These are phyloP conservation scores for Knufia petricola DNA, from an alignment of 2,329 filamentous ascomycete species.

Conservation along the genomic window DNA sequence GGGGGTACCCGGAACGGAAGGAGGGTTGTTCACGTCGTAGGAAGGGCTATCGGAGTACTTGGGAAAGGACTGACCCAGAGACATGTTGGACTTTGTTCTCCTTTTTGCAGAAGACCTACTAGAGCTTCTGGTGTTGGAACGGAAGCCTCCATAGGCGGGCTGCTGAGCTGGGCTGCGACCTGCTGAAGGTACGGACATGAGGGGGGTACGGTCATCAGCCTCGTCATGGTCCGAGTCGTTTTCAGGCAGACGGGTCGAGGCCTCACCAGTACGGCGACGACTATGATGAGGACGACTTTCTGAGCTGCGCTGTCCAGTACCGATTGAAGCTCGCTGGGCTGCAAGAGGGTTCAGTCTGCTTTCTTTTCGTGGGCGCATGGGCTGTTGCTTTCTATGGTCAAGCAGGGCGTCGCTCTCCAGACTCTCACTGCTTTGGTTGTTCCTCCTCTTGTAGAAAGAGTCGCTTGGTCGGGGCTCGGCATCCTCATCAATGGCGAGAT, in stretches of 20 bases:
- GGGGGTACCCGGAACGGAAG: slow-evolving; percentile 52
- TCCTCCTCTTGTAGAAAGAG: slow-evolving; percentile 46
- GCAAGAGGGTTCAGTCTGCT: slow-evolving; percentile 27
- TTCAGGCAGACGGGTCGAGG: slow-evolving; percentile 8
- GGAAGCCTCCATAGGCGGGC: slow-evolving; percentile 15
- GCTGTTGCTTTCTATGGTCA: slow-evolving; percentile 63
- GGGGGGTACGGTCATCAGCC: slow-evolving; percentile 45
- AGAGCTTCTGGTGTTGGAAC: slow-evolving; percentile 17
- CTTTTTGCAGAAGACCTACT: slow-evolving; percentile 16
- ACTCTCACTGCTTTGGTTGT: slow-evolving; percentile 70
- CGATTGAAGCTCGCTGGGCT: slow-evolving; percentile 2
- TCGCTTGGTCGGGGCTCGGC: slow-evolving; percentile 27
- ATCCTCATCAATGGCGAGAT: slow-evolving; percentile 28
- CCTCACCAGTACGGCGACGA: slow-evolving; percentile 9
- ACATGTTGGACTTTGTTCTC: slow-evolving; percentile 12
- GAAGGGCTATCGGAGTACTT: slow-evolving; percentile 24
- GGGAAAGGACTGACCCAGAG: slow-evolving; percentile 14
- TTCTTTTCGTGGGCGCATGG: slow-evolving; percentile 55
- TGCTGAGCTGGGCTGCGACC: slow-evolving; percentile 13
- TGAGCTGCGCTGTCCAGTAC: slow-evolving; percentile 2
- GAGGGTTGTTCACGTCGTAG: slow-evolving; percentile 58
- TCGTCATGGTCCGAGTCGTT: slow-evolving; percentile 8
- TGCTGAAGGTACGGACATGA: slow-evolving; percentile 34
- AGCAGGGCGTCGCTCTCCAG: slow-evolving; percentile 80
- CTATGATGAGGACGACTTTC: slow-evolving; percentile 8